phyloP scores from a whole-genome alignment of 164 flowering plant species.

The Amborella trichopoda region DNA sequence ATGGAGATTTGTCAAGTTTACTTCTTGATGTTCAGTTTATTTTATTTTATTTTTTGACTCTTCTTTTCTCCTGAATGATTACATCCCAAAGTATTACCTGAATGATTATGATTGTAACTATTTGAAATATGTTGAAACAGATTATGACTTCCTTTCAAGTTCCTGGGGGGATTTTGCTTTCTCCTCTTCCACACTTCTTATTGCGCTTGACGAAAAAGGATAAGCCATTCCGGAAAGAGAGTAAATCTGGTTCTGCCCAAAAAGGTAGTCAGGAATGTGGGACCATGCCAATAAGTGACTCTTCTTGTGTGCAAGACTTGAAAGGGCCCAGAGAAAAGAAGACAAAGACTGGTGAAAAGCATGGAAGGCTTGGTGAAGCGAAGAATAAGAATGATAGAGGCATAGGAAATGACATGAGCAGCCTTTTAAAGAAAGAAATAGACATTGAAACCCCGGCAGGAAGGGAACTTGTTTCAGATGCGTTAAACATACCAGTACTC shows the following conservation, averaged over 20 bases:
- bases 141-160: slow-evolving; percentile 49
- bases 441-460: slow-evolving; percentile 18
- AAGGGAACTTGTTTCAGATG: slow-evolving; percentile 15
- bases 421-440: slow-evolving; percentile 16
- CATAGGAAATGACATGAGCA: slow-evolving; percentile 5
- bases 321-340: slow-evolving; percentile 20
- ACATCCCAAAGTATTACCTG: too few relatives aligned
- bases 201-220: slow-evolving; percentile 25
- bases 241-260: slow-evolving; percentile 4
- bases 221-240: slow-evolving; percentile 6
- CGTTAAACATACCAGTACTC: slow-evolving; percentile 8
- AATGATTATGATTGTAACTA: too few relatives aligned
- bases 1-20: too few relatives aligned
- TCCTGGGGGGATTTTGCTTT: slow-evolving; percentile 28
- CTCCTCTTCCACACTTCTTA: slow-evolving; percentile 58
- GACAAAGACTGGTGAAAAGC: slow-evolving; percentile 14
- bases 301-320: slow-evolving; percentile 7
- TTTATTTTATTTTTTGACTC: too few relatives aligned
- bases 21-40: too few relatives aligned
- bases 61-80: too few relatives aligned
- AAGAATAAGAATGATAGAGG: slow-evolving; percentile 10
- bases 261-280: slow-evolving; percentile 9
- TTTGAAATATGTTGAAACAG: slow-evolving; percentile 27
- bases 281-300: slow-evolving; percentile 8
- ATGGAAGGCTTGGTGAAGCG: slow-evolving; percentile 9